Conservation (phyloP, 805 yeast species). For the Teunomyces aglyptinius region DNA sequence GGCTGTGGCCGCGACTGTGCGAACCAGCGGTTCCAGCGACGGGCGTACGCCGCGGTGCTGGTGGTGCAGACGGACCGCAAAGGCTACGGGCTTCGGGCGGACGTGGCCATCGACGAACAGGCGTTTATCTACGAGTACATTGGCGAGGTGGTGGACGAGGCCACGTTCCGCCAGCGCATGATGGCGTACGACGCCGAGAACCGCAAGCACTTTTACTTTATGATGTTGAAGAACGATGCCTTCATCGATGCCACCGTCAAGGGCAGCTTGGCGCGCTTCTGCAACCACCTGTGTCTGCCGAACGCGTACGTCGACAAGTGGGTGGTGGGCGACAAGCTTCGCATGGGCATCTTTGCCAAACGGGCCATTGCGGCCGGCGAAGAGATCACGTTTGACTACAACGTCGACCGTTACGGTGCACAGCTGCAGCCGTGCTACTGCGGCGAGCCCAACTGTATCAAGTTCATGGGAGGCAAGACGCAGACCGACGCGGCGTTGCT, state of each 20-base stretch:
- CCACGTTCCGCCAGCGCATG: conserved; percentile 71
- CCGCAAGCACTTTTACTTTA: conserved; percentile 83
- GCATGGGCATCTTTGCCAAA: conserved; percentile 94
- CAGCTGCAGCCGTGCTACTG: conserved; percentile 92
- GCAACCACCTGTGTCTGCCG: conserved; percentile 94
- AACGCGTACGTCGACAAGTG: conserved; percentile 95
- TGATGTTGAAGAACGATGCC: conserved; percentile 92
- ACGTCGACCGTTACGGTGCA: conserved; percentile 95
- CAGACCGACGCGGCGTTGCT: conserved; percentile 89
- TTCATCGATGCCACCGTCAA: conserved; percentile 91
- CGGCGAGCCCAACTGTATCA: conserved; percentile 88
- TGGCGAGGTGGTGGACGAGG: conserved; percentile 89
- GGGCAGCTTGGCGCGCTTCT: conserved; percentile 88
- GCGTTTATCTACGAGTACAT: conserved; percentile 87
- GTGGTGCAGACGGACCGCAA: conserved; percentile 81
- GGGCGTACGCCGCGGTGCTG: conserved; percentile 70
- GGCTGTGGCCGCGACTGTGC: conserved; percentile 75
- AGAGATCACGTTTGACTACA: conserved; percentile 89
- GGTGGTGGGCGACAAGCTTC: conserved; percentile 86
- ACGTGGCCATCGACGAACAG: conserved; percentile 52
- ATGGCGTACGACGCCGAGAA: conserved; percentile 66
- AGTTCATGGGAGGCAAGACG: conserved; percentile 93
- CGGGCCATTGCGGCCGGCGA: conserved; percentile 72
- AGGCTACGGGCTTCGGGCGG: conserved; percentile 88
- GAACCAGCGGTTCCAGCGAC: conserved; percentile 84